Conservation (phyloP, 768 basidiomycete species). For the Leucocoprinus birnbaumii region DNA sequence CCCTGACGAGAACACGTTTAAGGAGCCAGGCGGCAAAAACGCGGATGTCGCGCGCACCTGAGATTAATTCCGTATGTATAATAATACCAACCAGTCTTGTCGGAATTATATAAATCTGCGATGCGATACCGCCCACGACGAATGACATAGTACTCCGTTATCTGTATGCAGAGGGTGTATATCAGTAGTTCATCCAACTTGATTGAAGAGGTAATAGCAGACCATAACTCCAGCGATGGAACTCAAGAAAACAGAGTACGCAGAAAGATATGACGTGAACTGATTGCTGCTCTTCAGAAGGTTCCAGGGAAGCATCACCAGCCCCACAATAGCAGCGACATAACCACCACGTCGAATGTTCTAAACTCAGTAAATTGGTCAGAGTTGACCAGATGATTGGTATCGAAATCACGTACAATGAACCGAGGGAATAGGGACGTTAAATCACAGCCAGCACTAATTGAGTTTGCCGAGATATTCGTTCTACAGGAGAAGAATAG, state of each 20-base stretch:
- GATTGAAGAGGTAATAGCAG: conserved; percentile 15
- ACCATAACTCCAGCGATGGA: conserved; percentile 84
- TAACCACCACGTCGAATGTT: conserved; percentile 86
- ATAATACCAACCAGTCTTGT: conserved; percentile 65
- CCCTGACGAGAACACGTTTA: no score
- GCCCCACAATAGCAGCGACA: conserved; percentile 73
- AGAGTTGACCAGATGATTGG: not conserved
- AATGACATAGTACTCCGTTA: conserved; percentile 78
- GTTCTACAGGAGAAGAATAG: conserved; percentile 52
- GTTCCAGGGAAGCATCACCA: conserved; percentile 79
- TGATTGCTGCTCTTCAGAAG: conserved; percentile 68
- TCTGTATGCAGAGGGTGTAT: conserved; percentile 34
- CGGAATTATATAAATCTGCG: conserved; percentile 61
- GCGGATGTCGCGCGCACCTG: conserved; percentile 34
- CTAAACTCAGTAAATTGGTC: conserved; percentile 26
- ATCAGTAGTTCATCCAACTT: no score
- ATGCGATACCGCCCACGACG: conserved; percentile 68
- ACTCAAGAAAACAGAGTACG: conserved; percentile 78
- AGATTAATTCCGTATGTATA: conserved; percentile 76
- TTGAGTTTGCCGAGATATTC: conserved; percentile 80
- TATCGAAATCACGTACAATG: conserved; percentile 49
- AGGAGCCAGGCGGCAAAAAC: conserved; percentile 7
- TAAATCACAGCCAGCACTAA: conserved; percentile 81
- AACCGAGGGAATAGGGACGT: conserved; percentile 77
- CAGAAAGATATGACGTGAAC: conserved; percentile 80